Base-by-base conservation (phyloP, 2,329 filamentous ascomycete species). In the Alternaria atra region DNA sequence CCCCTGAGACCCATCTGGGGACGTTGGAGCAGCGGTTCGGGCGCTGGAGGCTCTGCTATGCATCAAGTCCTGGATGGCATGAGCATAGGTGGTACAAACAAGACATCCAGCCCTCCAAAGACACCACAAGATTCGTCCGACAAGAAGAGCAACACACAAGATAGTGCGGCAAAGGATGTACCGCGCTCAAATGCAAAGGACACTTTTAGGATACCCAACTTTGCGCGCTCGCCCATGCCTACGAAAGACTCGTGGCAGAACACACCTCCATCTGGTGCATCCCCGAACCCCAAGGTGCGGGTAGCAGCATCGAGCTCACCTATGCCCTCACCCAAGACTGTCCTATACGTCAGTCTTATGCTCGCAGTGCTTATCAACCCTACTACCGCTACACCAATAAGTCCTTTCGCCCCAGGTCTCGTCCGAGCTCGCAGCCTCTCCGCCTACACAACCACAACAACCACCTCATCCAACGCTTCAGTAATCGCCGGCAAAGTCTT, bases 341-440 rank as follows among this genome's bases (percentile, higher is more conserved):
- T 84, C 30, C 73, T 84, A 15, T 80, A 84, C 70, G 72, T 84
- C 34, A 78, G 80, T 23, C 80, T 83, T 58, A 61, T 83, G 35
- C 74, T 84, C 42, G 81, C 82, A 23, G 68, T 84, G 20, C 73
- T 79, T 12, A 71, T 73, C 20, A 79, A 79, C 50, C 79, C 80
- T 9, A 79, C 74, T 9, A 63, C 58, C 72, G 62, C 79, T 68
- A 65, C 62, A 65, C 61, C 67, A 52, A 54, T 76, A 29, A 70
- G 61, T 42, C 72, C 69, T 5, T 74, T 73, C 13, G 65, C 71
- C 13, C 71, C 70, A n/a, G 57, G 55, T 2, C 55, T 68, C 9
- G 63, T 62, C 58, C 35, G 39, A 5, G 58, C 52, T 37, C 68
- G 55, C 40, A 61, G 60, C 50, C 48, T 68, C 39, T 63, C 69